Evolutionary conservation across 805 yeast species (phyloP), one percentile per base, ranked within the genome.

Genomic region (Saccharomyces eubayanus): DNA sequence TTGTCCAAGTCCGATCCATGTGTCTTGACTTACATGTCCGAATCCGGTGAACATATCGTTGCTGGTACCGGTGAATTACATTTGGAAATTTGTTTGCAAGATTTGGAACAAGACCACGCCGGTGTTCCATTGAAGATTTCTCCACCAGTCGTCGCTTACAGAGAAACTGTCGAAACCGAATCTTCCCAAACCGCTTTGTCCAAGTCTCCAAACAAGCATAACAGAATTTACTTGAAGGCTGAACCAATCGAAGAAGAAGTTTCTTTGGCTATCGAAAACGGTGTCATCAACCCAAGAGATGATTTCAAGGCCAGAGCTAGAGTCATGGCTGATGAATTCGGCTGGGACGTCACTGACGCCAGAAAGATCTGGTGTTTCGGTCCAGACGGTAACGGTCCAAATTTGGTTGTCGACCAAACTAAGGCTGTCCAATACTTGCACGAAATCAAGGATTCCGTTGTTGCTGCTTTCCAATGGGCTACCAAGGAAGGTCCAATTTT

Each of bases 311-410:
- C 89, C 70, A 91, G 99, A 84, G 99, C 98, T 70, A 91, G 98
- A 86, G 72, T 89, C 74, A 82, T 92, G 84, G 98, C 98, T 74
- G 98, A 92, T 77, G 96, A 94, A 77, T 94, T 78, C 86, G 97
- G 92, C 69, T 92, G 99, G 99, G 98, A 92, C 76, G 97, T 94
- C 75, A 84, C 97, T 69, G 99, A 92, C 75, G 99, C 97, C 80
- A 91, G 99, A 87, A 92, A 94, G 94, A 94, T 92, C 75, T 92
- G 99, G 99, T 89, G 97, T 87, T 92, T 92, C 90, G 99, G 99
- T 82, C 98, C 99, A 76, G 99, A 92, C 74, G 97, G 97, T 79
- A 85, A 81, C 77, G 99, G 99, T 80, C 91, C 99, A 72, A 92
- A 92, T 83, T 78, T 94, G 74, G 97, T 92, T 74, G 96, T 92